Base-by-base conservation (phyloP, 129 eudicot genomes). In the Ambrosia trifida region DNA sequence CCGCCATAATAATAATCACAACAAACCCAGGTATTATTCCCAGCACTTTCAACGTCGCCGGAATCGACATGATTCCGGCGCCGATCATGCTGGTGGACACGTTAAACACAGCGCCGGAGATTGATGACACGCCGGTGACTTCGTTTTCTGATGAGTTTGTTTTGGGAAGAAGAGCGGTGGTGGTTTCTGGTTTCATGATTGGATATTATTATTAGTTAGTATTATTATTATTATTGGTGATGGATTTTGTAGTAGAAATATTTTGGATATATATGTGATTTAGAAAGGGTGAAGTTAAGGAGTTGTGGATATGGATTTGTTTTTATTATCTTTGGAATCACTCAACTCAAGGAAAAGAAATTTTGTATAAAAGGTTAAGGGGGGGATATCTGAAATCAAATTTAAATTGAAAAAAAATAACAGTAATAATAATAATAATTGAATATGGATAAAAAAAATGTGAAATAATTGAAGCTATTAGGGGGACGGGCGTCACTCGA, bases 11-110 rank as follows among this genome's bases (percentile, higher is more conserved):
- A 8, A 87, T 5, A 35, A 94, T 86, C 4, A 87, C 70, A 2
- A 77, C 14, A 40, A 94, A 85, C 24, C 97, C 90, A 0, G 99
- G 99, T n/a, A 90, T 59, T 5, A 94, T 84, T 2, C 99, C 97
- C 1, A 90, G 76, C 3, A 94, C 97, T 76, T 94, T 94, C 20
- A 94, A 82, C 1, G 98, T 94, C 2, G 98, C 97, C 14, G 98
- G 98, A 45, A 94, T 86, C 9, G 98, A 89, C 98, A 94, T 90
- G 73, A 94, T 94, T 32, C 99, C 97, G 17, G 97, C 97, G 43
- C 97, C 97, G 18, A 94, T 72, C 91, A 90, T 94, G 84, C 96
- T 82, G 5, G 99, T 90, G 0, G 99, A 87, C 32, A 94, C 78
- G 72, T 94, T 94, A 77, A 90, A 94, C 3, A 94, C 85, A 2